Percentiles rank a stretch among this genome's conserved stretches.
Evolutionary conservation across 768 basidiomycete genomes (phyloP).

Genomic region (Crassisporium funariophilum): DNA sequence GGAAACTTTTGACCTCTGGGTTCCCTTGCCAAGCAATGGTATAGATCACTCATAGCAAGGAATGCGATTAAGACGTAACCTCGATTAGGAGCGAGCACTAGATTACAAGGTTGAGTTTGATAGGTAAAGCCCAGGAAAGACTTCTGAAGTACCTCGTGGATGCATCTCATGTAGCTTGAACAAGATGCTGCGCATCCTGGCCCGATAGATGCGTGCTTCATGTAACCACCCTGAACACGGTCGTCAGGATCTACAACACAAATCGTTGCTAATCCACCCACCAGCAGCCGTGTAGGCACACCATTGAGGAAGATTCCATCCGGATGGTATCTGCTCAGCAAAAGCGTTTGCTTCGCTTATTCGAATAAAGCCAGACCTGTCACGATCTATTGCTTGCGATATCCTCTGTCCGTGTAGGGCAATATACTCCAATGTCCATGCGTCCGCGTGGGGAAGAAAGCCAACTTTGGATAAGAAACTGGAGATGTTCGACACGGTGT

Average conservation of each 20-base stretch:
- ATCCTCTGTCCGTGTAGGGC: conserved; percentile 2
- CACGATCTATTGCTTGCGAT: conserved; percentile 8
- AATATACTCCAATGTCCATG: conserved; percentile 12
- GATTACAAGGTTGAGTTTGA: too few relatives aligned
- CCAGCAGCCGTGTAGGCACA: conserved; percentile 11
- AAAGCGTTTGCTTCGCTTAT: conserved; percentile 16
- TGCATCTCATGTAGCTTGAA: conserved; percentile 1
- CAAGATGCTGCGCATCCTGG: conserved; percentile 6
- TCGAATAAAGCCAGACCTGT: conserved; percentile 14
- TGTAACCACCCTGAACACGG: conserved; percentile 9
- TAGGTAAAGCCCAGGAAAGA: too few relatives aligned
- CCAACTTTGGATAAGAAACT: neutral
- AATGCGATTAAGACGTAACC: too few relatives aligned
- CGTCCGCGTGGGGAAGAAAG: neutral
- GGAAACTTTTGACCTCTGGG: too few relatives aligned
- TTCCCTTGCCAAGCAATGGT: too few relatives aligned
- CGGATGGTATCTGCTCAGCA: conserved; percentile 10
- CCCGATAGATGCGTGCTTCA: conserved; percentile 11
- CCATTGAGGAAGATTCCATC: conserved; percentile 15
- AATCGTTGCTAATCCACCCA: neutral
- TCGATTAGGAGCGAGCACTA: too few relatives aligned
- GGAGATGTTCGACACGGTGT: too few relatives aligned
- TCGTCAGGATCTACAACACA: neutral
- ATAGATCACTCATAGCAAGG: too few relatives aligned
- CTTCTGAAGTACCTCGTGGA: too few relatives aligned